Evolutionary conservation across 2,329 filamentous ascomycete genomes (phyloP).

Genomic region (Tolypocladium tundrense): DNA sequence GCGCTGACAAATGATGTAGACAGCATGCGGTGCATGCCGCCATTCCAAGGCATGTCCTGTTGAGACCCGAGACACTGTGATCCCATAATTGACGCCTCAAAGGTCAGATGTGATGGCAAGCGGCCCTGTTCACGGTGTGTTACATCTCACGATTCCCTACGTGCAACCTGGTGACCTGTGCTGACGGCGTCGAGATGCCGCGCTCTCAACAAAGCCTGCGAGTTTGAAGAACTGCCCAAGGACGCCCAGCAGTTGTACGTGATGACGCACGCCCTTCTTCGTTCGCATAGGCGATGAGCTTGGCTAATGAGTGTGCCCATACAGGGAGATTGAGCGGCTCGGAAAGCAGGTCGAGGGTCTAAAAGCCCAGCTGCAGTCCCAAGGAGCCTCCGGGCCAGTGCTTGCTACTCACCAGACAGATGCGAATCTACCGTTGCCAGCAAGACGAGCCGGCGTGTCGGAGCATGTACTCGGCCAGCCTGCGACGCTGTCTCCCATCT

Average conservation of each 20-base stretch:
- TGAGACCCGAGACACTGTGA: background rate
- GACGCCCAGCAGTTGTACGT: conserved; percentile 11
- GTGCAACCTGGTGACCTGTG: too few species aligned
- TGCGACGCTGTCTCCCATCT: background rate
- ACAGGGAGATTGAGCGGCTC: background rate
- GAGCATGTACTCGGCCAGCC: background rate
- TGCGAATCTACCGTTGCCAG: background rate
- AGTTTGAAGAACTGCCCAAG: conserved; percentile 12
- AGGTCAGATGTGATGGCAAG: conserved; percentile 14
- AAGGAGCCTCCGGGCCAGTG: background rate
- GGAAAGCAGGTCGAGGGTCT: background rate
- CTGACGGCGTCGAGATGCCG: conserved; percentile 8
- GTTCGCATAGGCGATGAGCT: too few species aligned
- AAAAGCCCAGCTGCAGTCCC: conserved; percentile 3
- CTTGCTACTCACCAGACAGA: background rate
- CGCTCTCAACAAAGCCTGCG: conserved; percentile 10
- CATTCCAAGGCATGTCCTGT: conserved; percentile 11
- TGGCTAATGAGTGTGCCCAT: background rate
- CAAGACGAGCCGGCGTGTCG: background rate
- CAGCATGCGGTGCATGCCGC: conserved; percentile 15
- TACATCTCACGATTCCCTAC: too few species aligned
- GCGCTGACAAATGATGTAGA: conserved; percentile 5
- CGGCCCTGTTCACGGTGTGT: conserved; percentile 15
- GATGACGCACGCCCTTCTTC: background rate
- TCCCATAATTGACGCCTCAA: too few species aligned